Evolutionary conservation across 495 filamentous ascomycete genomes (phyloP).

Genomic region (Neurospora sublineolata): DNA sequence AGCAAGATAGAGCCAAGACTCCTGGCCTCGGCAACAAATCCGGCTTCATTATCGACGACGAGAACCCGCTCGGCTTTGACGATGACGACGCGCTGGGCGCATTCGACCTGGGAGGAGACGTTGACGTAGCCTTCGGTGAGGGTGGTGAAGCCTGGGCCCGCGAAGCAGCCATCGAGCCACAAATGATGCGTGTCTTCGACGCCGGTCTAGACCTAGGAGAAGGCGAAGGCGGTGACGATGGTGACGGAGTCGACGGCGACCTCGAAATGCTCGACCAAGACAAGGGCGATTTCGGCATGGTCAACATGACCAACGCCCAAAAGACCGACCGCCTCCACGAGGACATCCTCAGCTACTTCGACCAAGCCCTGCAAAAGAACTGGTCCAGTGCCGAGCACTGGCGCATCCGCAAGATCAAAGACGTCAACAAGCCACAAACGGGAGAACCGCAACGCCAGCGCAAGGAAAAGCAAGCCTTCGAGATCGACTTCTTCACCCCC

Average conservation of each 20-base stretch:
- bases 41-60: constrained; percentile 72
- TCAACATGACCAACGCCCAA: constrained; percentile 55
- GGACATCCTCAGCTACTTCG: constrained; percentile 93
- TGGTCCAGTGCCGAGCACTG: constrained; percentile 99
- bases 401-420: constrained; percentile 90
- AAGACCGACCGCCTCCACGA: constrained; percentile 60
- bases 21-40: constrained; percentile 54
- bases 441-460: constrained; percentile 45
- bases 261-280: constrained; percentile 37
- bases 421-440: constrained; percentile 45
- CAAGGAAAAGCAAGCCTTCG: constrained; percentile 94
- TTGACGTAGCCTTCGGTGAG: background rate
- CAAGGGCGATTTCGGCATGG: constrained; percentile 48
- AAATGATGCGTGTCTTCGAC: constrained; percentile 48
- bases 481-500: constrained; percentile 76
- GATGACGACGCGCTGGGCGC: constrained; percentile 68
- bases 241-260: constrained; percentile 45
- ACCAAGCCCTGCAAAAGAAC: constrained; percentile 87
- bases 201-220: constrained; percentile 41
- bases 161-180: constrained; percentile 54
- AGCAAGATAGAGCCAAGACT: constrained; percentile 45
- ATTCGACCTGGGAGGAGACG: constrained; percentile 47
- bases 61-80: constrained; percentile 67
- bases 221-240: constrained; percentile 43
- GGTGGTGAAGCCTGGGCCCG: constrained; percentile 42